These are phyloP conservation scores for Colletotrichum tanaceti DNA, from an alignment of 2,329 filamentous ascomycete genomes.

Conservation along the genomic window DNA sequence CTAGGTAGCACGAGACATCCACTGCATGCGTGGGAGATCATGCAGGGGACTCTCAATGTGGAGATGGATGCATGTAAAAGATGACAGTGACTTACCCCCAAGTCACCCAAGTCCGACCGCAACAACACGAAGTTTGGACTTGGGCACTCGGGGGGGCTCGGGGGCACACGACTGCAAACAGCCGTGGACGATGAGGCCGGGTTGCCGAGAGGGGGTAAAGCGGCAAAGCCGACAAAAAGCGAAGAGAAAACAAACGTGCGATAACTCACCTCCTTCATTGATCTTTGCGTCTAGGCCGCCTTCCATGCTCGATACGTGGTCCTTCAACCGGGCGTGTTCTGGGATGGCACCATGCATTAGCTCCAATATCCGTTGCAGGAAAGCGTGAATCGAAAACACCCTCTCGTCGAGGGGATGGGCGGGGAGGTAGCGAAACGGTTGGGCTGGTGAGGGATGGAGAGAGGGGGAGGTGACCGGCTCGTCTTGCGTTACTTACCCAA, in stretches of 20 bases:
- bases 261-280: constrained; percentile 86
- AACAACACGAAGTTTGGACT: constrained; percentile 22
- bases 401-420: constrained; percentile 36
- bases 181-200: constrained; percentile 46
- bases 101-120: constrained; percentile 6
- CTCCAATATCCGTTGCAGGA: constrained; percentile 41
- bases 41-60: constrained; percentile 48
- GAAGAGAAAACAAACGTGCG: constrained; percentile 28
- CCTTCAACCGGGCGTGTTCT: constrained; percentile 95
- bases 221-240: constrained; percentile 45
- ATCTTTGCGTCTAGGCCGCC: constrained; percentile 91
- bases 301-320: constrained; percentile 86
- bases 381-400: constrained; percentile 14
- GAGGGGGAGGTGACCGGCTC: constrained; percentile 8
- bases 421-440: constrained; percentile 13
- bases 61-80: constrained; percentile 37
- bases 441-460: constrained; percentile 11
- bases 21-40: constrained; percentile 50
- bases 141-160: constrained; percentile 40
- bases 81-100: constrained; percentile 25
- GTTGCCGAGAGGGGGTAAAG: constrained; percentile 19
- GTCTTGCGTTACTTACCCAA: constrained; percentile 72
- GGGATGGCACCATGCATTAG: constrained; percentile 53
- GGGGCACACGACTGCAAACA: constrained; percentile 44
- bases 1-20: constrained; percentile 47